Percentiles rank a stretch among this genome's conserved stretches.
Conservation (phyloP, 805 yeast genomes). For the Ogataea dorogensis region DNA sequence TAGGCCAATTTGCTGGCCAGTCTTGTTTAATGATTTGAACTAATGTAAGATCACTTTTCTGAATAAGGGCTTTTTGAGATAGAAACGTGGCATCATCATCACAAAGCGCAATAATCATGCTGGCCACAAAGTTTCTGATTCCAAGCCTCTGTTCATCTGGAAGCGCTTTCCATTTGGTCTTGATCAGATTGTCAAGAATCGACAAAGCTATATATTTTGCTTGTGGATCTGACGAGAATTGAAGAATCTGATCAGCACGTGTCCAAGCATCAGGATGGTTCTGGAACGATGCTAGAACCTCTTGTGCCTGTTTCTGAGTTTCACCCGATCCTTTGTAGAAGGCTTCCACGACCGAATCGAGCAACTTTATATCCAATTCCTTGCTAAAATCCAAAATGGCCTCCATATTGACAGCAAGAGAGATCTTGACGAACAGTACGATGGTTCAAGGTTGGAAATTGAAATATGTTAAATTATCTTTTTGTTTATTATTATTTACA, state of each 20-base stretch:
- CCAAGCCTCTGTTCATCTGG: constrained; percentile 89
- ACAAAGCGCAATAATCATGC: constrained; percentile 89
- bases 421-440: constrained; percentile 4
- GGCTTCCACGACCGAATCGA: constrained; percentile 82
- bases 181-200: constrained; percentile 84
- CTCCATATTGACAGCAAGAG: constrained; percentile 56
- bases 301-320: constrained; percentile 72
- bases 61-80: constrained; percentile 76
- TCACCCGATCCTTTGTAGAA: constrained; percentile 79
- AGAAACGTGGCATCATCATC: constrained; percentile 74
- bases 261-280: constrained; percentile 97
- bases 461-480: constrained; percentile 1
- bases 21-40: constrained; percentile 96
- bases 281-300: constrained; percentile 74
- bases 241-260: constrained; percentile 84
- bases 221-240: constrained; percentile 74
- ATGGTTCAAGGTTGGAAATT: constrained; percentile 1
- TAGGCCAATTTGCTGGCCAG: constrained; percentile 99
- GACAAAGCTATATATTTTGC: constrained; percentile 90
- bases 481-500: constrained; percentile 17
- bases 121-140: constrained; percentile 88
- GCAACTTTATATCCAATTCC: constrained; percentile 73
- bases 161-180: constrained; percentile 89
- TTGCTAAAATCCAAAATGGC: constrained; percentile 79
- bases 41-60: constrained; percentile 89